These are phyloP conservation scores for Magnusiomyces suaveolens DNA, from an alignment of 1,139 yeast genomes.

Conservation along the genomic window DNA sequence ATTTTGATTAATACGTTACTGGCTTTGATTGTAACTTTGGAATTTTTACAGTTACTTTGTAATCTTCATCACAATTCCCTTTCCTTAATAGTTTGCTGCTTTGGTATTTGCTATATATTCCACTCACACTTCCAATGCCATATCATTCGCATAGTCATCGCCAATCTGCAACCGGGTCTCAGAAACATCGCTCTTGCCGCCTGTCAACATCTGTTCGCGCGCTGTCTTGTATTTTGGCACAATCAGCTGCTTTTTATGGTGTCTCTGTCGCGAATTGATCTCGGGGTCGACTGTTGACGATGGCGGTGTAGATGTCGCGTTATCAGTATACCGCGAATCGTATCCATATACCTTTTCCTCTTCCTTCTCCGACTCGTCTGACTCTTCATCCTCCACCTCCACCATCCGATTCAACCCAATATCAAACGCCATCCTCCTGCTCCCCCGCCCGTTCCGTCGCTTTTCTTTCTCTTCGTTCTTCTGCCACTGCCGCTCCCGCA, in stretches of 20 bases:
- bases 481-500: constrained; percentile 44
- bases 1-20: no score
- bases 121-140: not conserved
- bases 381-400: constrained; percentile 29
- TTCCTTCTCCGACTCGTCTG: constrained; percentile 16
- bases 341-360: not conserved
- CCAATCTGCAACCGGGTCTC: not conserved
- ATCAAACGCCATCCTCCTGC: constrained; percentile 64
- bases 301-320: no score
- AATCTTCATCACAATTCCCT: no score
- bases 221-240: not conserved
- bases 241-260: constrained; percentile 3
- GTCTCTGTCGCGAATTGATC: not conserved
- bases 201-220: not conserved
- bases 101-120: no score
- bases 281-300: not conserved
- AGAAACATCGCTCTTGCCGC: not conserved
- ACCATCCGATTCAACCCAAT: constrained; percentile 71
- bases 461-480: constrained; percentile 51
- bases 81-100: no score
- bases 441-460: constrained; percentile 61
- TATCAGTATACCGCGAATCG: not conserved
- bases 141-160: not conserved
- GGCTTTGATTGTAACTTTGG: no score
- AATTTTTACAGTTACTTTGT: not conserved